phyloP scores from a whole-genome alignment of 805 yeast species.

The Cyberlindnera americana region DNA sequence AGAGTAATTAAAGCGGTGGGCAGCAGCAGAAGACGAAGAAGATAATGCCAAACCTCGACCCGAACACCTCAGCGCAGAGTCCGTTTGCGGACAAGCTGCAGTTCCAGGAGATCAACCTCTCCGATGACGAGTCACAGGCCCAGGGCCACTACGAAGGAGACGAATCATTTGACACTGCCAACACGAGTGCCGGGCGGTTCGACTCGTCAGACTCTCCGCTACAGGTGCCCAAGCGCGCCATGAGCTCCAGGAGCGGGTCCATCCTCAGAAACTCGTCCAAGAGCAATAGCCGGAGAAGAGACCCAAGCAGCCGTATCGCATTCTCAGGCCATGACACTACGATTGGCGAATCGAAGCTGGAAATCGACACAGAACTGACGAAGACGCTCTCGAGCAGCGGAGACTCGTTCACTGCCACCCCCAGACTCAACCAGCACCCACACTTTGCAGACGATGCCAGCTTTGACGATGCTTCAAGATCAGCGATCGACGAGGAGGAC shows the following conservation, averaged over 20 bases:
- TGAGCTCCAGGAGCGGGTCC: constrained; percentile 18
- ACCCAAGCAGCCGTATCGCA: constrained; percentile 22
- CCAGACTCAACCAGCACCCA: constrained; percentile 22
- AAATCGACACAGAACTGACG: constrained; percentile 14
- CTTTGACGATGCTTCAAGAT: constrained; percentile 1
- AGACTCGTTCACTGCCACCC: constrained; percentile 26
- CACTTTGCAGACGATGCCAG: constrained; percentile 25
- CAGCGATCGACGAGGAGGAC: constrained; percentile 7
- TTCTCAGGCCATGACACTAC: constrained; percentile 22
- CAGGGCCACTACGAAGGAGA: not conserved
- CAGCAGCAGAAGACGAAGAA: too few species aligned
- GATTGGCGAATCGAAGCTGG: constrained; percentile 17
- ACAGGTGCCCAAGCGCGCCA: constrained; percentile 14
- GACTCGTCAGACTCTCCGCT: constrained; percentile 6
- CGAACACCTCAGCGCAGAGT: constrained; percentile 22
- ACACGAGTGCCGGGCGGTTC: constrained; percentile 2
- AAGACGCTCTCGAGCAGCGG: constrained; percentile 14
- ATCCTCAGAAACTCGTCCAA: constrained; percentile 20
- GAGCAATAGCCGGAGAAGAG: constrained; percentile 7
- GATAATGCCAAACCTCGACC: not conserved
- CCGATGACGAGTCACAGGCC: constrained; percentile 14
- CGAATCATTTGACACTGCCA: constrained; percentile 8
- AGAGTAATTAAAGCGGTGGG: too few species aligned
- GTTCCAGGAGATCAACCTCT: constrained; percentile 27
- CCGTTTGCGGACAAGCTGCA: constrained; percentile 27